A percentile compares a stretch with the other conserved stretches of the same genome.
phyloP scores from a whole-genome alignment of 2,329 filamentous ascomycete species.

The Rutstroemia sydowiana region DNA sequence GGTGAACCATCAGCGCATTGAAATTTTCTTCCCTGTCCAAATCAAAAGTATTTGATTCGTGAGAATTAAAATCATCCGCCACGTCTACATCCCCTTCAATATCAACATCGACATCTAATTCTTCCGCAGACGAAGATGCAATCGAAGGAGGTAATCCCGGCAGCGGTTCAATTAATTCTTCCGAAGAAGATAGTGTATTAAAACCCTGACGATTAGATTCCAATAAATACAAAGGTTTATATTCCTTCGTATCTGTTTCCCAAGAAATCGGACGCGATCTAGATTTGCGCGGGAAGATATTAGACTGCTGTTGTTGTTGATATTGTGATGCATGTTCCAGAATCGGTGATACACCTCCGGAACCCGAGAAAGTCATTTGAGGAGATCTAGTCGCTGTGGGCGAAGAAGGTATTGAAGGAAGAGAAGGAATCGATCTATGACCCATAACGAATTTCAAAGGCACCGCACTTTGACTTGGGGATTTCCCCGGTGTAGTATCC shows the following conservation, averaged over 20 bases:
- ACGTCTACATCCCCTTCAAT: too few species aligned
- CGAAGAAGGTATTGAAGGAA: conserved; percentile 31
- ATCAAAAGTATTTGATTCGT: too few species aligned
- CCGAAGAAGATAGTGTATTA: conserved; percentile 10
- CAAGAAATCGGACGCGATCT: conserved; percentile 49
- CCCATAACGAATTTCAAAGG: conserved; percentile 48
- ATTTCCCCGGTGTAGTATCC: conserved; percentile 27
- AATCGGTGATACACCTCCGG: conserved; percentile 11
- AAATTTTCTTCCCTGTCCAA: too few species aligned
- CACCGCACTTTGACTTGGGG: conserved; percentile 44
- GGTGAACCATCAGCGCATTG: too few species aligned
- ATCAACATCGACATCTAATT: too few species aligned
- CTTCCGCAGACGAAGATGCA: too few species aligned
- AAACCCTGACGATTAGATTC: conserved; percentile 39
- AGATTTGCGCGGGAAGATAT: conserved; percentile 30
- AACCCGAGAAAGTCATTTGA: conserved; percentile 33
- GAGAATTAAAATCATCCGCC: too few species aligned
- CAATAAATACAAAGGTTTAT: conserved; percentile 76
- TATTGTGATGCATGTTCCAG: too few species aligned
- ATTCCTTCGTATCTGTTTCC: conserved; percentile 56
- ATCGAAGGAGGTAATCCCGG: conserved; percentile 45
- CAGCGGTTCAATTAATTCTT: conserved; percentile 32
- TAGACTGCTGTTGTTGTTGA: too few species aligned
- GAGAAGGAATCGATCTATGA: conserved; percentile 32
- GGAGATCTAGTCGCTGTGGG: conserved; percentile 36